These are phyloP conservation scores for Dryas octopetala DNA, from an alignment of 306 rosid genomes.

Conservation along the genomic window DNA sequence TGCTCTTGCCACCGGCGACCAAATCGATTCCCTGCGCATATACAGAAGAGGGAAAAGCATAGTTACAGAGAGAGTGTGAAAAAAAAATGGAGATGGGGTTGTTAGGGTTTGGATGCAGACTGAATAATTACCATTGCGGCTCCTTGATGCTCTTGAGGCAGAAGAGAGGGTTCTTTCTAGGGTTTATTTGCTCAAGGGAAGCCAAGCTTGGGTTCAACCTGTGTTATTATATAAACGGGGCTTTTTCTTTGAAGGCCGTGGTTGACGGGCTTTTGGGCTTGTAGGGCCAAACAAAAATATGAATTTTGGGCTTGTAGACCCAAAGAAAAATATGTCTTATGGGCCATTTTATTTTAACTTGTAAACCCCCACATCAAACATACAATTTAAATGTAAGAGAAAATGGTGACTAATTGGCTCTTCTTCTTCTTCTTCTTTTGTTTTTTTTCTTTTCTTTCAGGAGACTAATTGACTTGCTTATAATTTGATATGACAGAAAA, in stretches of 20 bases:
- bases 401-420: too few relatives aligned
- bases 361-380: too few relatives aligned
- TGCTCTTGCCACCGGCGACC: constrained; percentile 81
- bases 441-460: too few relatives aligned
- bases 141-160: constrained; percentile 20
- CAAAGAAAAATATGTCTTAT: too few relatives aligned
- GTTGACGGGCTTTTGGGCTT: not conserved
- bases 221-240: not conserved
- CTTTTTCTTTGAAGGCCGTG: not conserved
- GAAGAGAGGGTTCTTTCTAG: constrained; percentile 23
- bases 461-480: too few relatives aligned
- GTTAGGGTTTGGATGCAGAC: not conserved
- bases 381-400: too few relatives aligned
- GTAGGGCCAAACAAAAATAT: too few relatives aligned
- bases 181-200: constrained; percentile 28
- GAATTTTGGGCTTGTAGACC: too few relatives aligned
- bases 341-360: too few relatives aligned
- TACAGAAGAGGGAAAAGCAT: not conserved
- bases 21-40: constrained; percentile 67
- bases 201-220: fast-evolving
- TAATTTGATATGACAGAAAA: too few relatives aligned
- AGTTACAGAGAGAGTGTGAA: not conserved
- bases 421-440: too few relatives aligned
- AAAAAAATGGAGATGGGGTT: not conserved
- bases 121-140: constrained; percentile 39